These are phyloP conservation scores for Saitozyma podzolica DNA, from an alignment of 768 basidiomycete species.

Conservation along the genomic window DNA sequence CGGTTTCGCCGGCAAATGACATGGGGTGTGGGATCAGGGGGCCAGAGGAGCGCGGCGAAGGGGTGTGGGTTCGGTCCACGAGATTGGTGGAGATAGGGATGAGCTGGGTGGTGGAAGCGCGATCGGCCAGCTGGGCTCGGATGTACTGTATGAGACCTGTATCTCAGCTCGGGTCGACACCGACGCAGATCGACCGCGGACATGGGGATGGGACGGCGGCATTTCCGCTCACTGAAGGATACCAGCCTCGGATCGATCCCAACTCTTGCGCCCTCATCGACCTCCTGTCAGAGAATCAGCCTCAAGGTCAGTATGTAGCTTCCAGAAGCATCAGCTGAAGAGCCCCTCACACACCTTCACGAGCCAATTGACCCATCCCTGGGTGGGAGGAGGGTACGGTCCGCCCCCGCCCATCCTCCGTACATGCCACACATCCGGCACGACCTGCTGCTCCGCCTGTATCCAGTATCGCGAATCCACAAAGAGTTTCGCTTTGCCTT, in stretches of 20 bases:
- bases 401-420: constrained; percentile 25
- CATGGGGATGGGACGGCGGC: no score
- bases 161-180: background rate
- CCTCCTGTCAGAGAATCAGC: constrained; percentile 21
- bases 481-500: constrained; percentile 33
- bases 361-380: constrained; percentile 39
- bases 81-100: constrained; percentile 35
- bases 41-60: constrained; percentile 60
- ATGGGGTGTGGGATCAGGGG: constrained; percentile 62
- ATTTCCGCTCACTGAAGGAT: constrained; percentile 18
- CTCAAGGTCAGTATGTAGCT: background rate
- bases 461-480: constrained; percentile 52
- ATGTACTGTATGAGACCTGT: constrained; percentile 5
- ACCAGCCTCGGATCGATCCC: constrained; percentile 48
- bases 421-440: constrained; percentile 35
- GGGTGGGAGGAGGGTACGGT: constrained; percentile 16
- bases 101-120: constrained; percentile 28
- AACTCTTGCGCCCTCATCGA: constrained; percentile 34
- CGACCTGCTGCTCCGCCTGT: constrained; percentile 43
- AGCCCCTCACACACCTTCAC: constrained; percentile 21
- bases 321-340: background rate
- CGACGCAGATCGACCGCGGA: no score
- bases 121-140: constrained; percentile 1
- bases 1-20: constrained; percentile 60
- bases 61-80: constrained; percentile 49